A percentile compares a stretch with the other conserved stretches of the same genome.
Conservation (phyloP, 306 rosid species). For the Quercus alba region DNA sequence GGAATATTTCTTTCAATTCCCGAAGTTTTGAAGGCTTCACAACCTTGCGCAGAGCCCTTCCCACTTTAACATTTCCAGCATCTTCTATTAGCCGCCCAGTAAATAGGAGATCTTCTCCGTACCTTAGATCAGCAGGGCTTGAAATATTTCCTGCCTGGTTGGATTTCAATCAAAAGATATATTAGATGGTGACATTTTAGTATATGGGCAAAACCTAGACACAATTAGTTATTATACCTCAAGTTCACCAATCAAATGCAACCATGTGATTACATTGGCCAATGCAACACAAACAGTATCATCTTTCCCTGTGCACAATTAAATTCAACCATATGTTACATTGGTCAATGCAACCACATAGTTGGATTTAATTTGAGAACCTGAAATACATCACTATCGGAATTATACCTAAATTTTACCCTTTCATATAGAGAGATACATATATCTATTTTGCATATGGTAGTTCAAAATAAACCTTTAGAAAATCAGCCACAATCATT, state of each 20-base stretch:
- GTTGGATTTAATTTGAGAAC: no score
- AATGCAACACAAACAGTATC: no score
- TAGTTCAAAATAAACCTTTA: constrained; percentile 48
- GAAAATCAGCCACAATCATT: constrained; percentile 79
- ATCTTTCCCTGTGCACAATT: no score
- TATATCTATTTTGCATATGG: not conserved
- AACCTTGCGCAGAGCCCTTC: constrained; percentile 55
- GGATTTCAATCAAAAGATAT: constrained; percentile 13
- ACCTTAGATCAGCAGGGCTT: constrained; percentile 90
- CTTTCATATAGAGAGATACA: not conserved
- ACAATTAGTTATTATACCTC: no score
- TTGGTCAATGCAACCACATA: no score
- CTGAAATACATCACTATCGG: no score
- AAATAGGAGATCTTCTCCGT: constrained; percentile 68
- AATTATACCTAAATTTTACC: no score
- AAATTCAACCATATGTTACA: no score
- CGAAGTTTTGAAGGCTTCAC: constrained; percentile 71
- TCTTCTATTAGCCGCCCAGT: constrained; percentile 66
- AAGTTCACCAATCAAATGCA: no score
- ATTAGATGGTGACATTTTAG: not conserved
- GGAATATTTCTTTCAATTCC: constrained; percentile 55
- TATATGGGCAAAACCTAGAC: no score
- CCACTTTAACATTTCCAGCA: constrained; percentile 82
- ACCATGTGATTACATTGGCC: no score
- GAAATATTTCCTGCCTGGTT: constrained; percentile 58